A percentile compares a stretch with the other conserved stretches of the same genome.
Evolutionary conservation across 2,329 filamentous ascomycete species (phyloP).

Genomic region (Elsinoe australis): DNA sequence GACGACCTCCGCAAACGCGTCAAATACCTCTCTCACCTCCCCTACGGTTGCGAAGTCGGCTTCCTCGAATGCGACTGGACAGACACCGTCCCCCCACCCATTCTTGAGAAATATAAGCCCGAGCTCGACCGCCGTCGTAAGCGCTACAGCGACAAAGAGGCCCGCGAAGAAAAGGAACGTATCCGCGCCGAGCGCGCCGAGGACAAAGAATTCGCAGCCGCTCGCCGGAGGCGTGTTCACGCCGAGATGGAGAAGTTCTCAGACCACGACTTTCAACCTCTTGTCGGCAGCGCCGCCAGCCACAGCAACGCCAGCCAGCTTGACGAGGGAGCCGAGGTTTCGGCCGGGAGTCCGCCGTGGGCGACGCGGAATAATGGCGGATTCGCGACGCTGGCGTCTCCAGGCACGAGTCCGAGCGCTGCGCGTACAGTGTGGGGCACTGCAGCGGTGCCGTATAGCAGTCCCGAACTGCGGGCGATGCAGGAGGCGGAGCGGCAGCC

Average conservation of each 20-base stretch:
- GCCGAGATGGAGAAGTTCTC: conserved; percentile 46
- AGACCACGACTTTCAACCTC: conserved; percentile 40
- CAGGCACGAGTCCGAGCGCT: conserved; percentile 72
- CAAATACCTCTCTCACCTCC: conserved; percentile 81
- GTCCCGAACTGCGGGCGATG: conserved; percentile 46
- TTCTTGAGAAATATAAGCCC: conserved; percentile 64
- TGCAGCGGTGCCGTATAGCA: conserved; percentile 51
- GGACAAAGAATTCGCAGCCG: conserved; percentile 59
- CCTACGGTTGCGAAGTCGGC: conserved; percentile 81
- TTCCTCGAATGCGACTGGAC: conserved; percentile 95
- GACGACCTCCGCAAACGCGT: conserved; percentile 74
- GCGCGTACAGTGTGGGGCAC: conserved; percentile 92
- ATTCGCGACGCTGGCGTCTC: conserved; percentile 63
- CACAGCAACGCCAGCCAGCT: not conserved
- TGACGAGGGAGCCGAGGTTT: not conserved
- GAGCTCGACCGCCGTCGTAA: conserved; percentile 72
- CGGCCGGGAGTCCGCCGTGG: conserved; percentile 22
- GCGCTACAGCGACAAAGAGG: conserved; percentile 72
- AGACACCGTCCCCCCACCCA: conserved; percentile 68
- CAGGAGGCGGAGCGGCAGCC: conserved; percentile 32
- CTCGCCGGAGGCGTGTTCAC: conserved; percentile 53
- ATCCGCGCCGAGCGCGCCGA: conserved; percentile 74
- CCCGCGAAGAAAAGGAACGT: conserved; percentile 77
- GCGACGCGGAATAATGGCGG: conserved; percentile 39
- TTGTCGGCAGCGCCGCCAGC: conserved; percentile 25